Conservation (phyloP, 2,329 filamentous ascomycete genomes). For the Trichoderma lentiforme region DNA sequence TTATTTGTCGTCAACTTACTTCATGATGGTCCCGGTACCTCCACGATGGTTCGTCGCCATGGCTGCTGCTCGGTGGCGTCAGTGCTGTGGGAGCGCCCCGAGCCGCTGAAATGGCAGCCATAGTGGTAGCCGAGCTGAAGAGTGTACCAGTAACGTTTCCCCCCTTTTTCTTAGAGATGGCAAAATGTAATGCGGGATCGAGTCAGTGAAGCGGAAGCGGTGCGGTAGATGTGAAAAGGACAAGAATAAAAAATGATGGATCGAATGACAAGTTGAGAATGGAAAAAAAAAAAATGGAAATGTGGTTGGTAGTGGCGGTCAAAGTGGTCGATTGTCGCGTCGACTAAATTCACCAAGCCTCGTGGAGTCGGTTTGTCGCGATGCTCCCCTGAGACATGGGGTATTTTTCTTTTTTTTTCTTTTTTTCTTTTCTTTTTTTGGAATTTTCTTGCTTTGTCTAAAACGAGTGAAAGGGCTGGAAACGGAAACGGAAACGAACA, state of each 20-base stretch:
- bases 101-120: constrained; percentile 53
- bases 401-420: neutral
- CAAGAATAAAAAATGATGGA: neutral
- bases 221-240: neutral
- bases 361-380: constrained; percentile 14
- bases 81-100: constrained; percentile 47
- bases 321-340: neutral
- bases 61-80: constrained; percentile 47
- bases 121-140: constrained; percentile 28
- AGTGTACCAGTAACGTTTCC: constrained; percentile 29
- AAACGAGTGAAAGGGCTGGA: constrained; percentile 15
- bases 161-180: neutral
- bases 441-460: neutral
- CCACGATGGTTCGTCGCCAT: constrained; percentile 48
- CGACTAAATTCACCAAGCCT: constrained; percentile 11
- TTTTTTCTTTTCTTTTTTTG: neutral
- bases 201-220: neutral
- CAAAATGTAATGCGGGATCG: neutral
- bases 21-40: constrained; percentile 28
- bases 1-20: neutral
- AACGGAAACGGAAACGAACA: neutral
- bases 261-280: constrained; percentile 1
- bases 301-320: neutral
- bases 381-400: constrained; percentile 16
- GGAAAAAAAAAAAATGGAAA: neutral